Percentiles rank a stretch among this genome's conserved stretches.
These are phyloP conservation scores for Kodamaea leandrae DNA, from an alignment of 805 yeast species.

Conservation along the genomic window DNA sequence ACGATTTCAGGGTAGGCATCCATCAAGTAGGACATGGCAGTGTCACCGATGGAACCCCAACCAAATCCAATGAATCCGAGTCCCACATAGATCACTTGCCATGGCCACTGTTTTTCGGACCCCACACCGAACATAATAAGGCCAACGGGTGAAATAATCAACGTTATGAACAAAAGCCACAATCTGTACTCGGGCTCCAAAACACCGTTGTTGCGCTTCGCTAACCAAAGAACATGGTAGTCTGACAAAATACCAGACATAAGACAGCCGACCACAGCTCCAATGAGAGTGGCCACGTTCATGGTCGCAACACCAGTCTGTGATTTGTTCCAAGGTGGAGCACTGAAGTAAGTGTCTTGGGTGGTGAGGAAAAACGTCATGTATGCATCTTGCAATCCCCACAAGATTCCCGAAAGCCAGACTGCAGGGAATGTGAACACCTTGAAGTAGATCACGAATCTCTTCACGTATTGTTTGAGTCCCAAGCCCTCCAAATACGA, in stretches of 20 bases:
- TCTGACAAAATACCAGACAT: conserved; percentile 35
- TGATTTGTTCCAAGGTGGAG: conserved; percentile 34
- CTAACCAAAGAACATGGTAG: conserved; percentile 35
- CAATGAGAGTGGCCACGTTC: conserved; percentile 40
- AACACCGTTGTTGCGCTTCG: conserved; percentile 34
- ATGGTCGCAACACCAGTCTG: conserved; percentile 37
- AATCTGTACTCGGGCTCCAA: conserved; percentile 39
- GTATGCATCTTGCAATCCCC: conserved; percentile 41
- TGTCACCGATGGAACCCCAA: conserved; percentile 39
- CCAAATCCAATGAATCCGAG: conserved; percentile 38
- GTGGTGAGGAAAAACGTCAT: conserved; percentile 40
- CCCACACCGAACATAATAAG: conserved; percentile 39
- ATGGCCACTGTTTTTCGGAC: conserved; percentile 34
- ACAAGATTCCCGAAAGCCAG: conserved; percentile 35
- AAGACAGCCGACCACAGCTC: conserved; percentile 39
- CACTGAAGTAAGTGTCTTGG: conserved; percentile 35
- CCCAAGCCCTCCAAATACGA: conserved; percentile 38
- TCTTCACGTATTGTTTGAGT: conserved; percentile 38
- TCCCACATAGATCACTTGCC: conserved; percentile 40
- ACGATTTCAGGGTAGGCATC: conserved; percentile 42
- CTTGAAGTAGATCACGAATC: conserved; percentile 31
- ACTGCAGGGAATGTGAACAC: conserved; percentile 38
- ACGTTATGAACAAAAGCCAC: conserved; percentile 34
- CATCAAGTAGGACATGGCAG: conserved; percentile 38
- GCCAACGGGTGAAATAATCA: conserved; percentile 35